Evolutionary conservation across 2,329 filamentous ascomycete species (phyloP), one percentile per base, ranked within the genome.

Genomic region (Immersiporthe knoxdaviesiana): DNA sequence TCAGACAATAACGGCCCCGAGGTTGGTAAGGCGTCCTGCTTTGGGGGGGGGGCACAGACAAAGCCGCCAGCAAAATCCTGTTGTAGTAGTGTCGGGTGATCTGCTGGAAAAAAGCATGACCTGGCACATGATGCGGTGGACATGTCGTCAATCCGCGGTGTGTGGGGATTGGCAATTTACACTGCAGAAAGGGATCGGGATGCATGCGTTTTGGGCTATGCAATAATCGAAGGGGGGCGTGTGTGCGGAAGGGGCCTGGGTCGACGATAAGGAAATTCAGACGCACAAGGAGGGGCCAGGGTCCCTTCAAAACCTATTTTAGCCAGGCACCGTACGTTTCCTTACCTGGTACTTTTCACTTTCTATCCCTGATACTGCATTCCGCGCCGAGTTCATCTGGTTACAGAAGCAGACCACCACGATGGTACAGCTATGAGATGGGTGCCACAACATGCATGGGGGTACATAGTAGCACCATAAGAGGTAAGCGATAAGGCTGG

Each of bases 61-160:
- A 18, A n/a, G 41, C 41, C 16, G 44, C 44, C 14, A 30, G 27
- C 52, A 18, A 18, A 16, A 18, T 30, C 52, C 52, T 56, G 24
- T 27, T 27, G 24, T 56, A 30, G 52, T 56, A 12, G 24, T 56
- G 24, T 56, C 52, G 27, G 24, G 24, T 30, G 52, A 56, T 32
- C 52, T 18, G 52, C 52, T 56, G 39, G 18, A 21, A 52, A 60
- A 64, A 65, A 65, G 67, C 62, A 60, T 68, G 52, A 61, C 62
- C 54, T 30, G 59, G 63, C 67, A 68, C 67, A 68, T 68, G 67
- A 68, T 68, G 54, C 18, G 67, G 58, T 62, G 65, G 24, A 24
- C 32, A 68, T 68, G 61, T 66, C 44, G 37, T 50, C 44, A 50
- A 37, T 52, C 44, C 16, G 62, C 47, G n/a, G 27, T 64, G 63